Evolutionary conservation across 1,284 basidiomycete genomes (phyloP), one percentile per base, ranked within the genome.

Genomic region (Amylostereum areolatum): DNA sequence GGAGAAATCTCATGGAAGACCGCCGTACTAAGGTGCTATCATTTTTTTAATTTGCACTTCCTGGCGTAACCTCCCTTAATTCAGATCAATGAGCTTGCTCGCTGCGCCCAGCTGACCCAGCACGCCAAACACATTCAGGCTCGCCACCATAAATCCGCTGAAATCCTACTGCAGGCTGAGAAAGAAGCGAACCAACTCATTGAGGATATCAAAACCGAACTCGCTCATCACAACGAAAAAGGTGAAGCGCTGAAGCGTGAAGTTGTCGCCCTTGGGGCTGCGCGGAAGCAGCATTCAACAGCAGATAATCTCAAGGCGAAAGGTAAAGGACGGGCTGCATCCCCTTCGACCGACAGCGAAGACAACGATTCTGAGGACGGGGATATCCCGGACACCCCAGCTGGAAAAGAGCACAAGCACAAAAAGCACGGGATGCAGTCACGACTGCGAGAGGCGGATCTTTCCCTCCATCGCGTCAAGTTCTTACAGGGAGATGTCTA

Each of bases 401-500:
- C 71, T 3, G 78, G 76, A 3, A 77, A 83, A 49, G 83, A 81
- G 51, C 74, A 83, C 52, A 60, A 66, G 4, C 59, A 60, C 42
- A 83, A 80, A 62, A 70, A 70, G 33, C 59, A 63, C 9, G 75
- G 72, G 0, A 62, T 89, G 34, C 71, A 76, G 47, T 64, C 73
- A 44, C 76, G 87, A 25, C 60, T 86, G 31, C 74, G 88, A 5
- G 86, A 89, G 50, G 74, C 65, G 30, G 67, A 71, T 28, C 69
- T 90, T 39, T 66, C 78, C 5, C 63, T 85, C 52, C 87, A 90
- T 66, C 70, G 77, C 41, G 73, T 85, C 39, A 78, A 81, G 52
- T 89, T 90, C 63, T 64, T 87, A 58, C 75, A 83, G 51, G 87
- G 88, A 25, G 86, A 89, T 58, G 72, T 81, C 1, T 80, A 80